Evolutionary conservation across 257 asterid genomes (phyloP).

Genomic region (Coffea canephora): DNA sequence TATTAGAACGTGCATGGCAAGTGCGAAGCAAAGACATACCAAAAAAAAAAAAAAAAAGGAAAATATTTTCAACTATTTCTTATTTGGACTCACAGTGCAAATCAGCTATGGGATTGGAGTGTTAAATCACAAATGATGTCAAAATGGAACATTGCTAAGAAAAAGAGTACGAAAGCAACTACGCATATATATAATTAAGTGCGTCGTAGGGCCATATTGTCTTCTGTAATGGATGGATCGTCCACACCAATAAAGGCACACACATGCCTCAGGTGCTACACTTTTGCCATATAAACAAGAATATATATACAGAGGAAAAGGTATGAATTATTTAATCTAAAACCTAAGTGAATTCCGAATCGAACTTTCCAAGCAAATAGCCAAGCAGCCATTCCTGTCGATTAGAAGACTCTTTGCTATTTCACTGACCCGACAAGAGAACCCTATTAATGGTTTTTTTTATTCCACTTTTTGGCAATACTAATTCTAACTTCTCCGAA

Average conservation of each 20-base stretch:
- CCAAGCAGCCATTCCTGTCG: slow-evolving; percentile 21
- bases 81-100: too few relatives aligned
- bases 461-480: not conserved
- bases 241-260: not conserved
- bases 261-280: not conserved
- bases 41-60: not conserved
- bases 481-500: not conserved
- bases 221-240: not conserved
- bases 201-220: not conserved
- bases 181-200: too few relatives aligned
- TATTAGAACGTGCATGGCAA: not conserved
- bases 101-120: not conserved
- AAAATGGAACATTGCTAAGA: not conserved
- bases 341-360: not conserved
- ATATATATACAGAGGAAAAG: not conserved
- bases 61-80: not conserved
- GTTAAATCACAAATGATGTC: not conserved
- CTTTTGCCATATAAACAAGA: not conserved
- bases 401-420: not conserved
- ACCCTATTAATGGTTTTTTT: not conserved
- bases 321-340: not conserved
- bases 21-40: not conserved
- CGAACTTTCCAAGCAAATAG: slow-evolving; percentile 5
- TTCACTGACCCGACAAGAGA: not conserved
- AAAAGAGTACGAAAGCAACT: not conserved